Evolutionary conservation across 345 rosid genomes (phyloP), one percentile per base, ranked within the genome.

Genomic region (Reutealis trisperma): DNA sequence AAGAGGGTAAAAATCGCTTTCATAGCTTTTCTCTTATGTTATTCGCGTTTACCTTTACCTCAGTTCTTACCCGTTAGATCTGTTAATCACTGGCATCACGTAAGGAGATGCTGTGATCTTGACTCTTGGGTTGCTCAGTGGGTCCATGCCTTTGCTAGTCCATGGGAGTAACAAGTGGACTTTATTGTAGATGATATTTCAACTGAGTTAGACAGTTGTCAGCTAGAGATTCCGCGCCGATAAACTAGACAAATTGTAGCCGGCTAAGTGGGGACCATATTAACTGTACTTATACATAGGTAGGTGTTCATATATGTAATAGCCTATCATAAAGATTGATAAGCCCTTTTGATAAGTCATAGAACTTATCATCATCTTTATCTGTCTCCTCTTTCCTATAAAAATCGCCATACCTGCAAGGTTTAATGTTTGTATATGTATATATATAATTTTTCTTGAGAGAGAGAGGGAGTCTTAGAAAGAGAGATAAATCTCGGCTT

Each of bases 221-320:
- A 84, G 88, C 88, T 85, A 37, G 80, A 76, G 89, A 88, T 86
- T 91, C 91, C 89, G 89, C 87, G 94, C 93, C 93, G 96, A 89
- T 79, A 78, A 83, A 80, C 84, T 88, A 73, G 88, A 88, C 85
- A 86, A 89, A 76, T 42, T 14, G 80, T 64, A 90, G 94, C 90
- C 95, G 97, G 98, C 90, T 89, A 75, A 81, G 86, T 74, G 80
- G 90, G 85, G 72, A 82, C 87, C 65, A 73, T 24, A 0, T 0
- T 5, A 0, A 32, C 75, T 71, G 84, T 0, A 71, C 88, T 76
- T 83, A 82, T 86, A 1, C 6, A 88, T 82, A 82, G 76, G 73
- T 0, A 0, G 0, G 0, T 0, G 0, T 0, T 0, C 70, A 12
- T 85, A 83, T 91, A 73, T 14, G 1, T 0, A 0, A 14, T 0